A percentile compares a stretch with the other conserved stretches of the same genome.
Evolutionary conservation across 2,329 filamentous ascomycete species (phyloP).

Genomic region (Xylaria sp.): DNA sequence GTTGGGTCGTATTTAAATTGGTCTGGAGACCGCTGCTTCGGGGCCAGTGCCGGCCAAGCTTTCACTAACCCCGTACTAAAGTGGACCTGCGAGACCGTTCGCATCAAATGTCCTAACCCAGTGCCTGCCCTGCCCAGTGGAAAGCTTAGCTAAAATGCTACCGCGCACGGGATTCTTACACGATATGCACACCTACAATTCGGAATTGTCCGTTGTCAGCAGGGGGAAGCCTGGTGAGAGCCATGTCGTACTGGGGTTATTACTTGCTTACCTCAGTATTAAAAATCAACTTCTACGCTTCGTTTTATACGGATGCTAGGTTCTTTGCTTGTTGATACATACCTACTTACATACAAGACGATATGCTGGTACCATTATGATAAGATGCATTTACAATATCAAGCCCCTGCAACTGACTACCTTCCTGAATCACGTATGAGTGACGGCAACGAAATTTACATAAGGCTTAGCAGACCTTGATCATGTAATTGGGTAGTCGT

Average conservation of each 20-base stretch:
- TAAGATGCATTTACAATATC: not conserved
- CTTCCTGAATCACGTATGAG: not conserved
- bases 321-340: not conserved
- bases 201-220: slow-evolving; percentile 4
- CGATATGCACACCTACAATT: not conserved
- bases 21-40: too few relatives aligned
- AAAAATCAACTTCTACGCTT: not conserved
- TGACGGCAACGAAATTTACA: not conserved
- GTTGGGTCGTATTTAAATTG: too few relatives aligned
- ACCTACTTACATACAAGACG: too few relatives aligned
- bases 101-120: not conserved
- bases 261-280: not conserved
- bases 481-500: slow-evolving; percentile 12
- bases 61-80: slow-evolving; percentile 10
- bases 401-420: not conserved
- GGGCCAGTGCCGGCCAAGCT: slow-evolving; percentile 21
- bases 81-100: not conserved
- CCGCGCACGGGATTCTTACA: slow-evolving; percentile 1
- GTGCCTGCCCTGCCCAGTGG: too few relatives aligned
- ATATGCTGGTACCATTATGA: not conserved
- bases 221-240: not conserved
- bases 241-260: slow-evolving; percentile 9
- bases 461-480: not conserved
- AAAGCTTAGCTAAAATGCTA: slow-evolving; percentile 15
- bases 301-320: not conserved